These are phyloP conservation scores for Tardiomyces digboiensis DNA, from an alignment of 1,139 yeast genomes.

Conservation along the genomic window DNA sequence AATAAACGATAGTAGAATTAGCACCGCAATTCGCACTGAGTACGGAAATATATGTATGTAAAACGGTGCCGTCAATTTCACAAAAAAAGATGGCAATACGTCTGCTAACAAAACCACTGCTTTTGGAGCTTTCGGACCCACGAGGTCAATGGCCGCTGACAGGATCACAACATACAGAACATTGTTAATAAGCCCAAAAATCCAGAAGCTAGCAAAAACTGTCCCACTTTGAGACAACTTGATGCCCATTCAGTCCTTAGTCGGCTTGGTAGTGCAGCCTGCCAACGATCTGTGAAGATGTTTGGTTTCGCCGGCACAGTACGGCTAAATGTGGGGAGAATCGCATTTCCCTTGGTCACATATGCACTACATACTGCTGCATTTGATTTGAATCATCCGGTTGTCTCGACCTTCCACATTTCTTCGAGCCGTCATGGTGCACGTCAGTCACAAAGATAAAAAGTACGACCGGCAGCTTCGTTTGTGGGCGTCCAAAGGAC, in stretches of 20 bases:
- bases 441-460: background rate
- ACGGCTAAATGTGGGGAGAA: no score
- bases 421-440: no score
- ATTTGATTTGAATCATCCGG: no score
- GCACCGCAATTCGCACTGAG: constrained; percentile 36
- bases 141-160: constrained; percentile 87
- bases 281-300: no score
- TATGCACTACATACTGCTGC: no score
- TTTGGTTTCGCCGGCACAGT: no score
- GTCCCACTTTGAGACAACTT: background rate
- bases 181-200: constrained; percentile 82
- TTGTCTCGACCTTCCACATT: no score
- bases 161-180: constrained; percentile 84
- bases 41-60: constrained; percentile 63
- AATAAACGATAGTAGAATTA: constrained; percentile 50
- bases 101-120: constrained; percentile 82
- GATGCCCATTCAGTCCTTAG: background rate
- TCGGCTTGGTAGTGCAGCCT: no score
- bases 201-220: constrained; percentile 40
- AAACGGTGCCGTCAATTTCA: constrained; percentile 73
- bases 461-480: constrained; percentile 80
- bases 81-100: constrained; percentile 67
- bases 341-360: no score
- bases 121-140: constrained; percentile 76
- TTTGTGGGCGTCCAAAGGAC: constrained; percentile 81